Conservation (phyloP, 495 filamentous ascomycete genomes). For the Penicillium canariense region DNA sequence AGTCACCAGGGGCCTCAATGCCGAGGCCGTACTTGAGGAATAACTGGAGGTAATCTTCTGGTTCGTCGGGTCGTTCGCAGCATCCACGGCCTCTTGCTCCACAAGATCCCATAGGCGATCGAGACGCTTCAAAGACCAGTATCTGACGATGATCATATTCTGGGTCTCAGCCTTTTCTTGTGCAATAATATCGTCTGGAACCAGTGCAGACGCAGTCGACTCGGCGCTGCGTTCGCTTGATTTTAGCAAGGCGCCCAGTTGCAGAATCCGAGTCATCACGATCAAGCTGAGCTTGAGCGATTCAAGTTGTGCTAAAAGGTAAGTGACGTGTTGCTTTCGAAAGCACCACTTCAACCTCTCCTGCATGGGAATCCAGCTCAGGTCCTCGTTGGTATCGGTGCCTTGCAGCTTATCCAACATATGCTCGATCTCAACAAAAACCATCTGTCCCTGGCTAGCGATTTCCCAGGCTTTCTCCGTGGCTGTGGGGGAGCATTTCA, state of each 20-base stretch:
- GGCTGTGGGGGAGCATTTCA: slow-evolving; percentile 30
- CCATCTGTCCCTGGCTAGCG: slow-evolving; percentile 35
- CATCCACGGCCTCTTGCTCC: slow-evolving; percentile 35
- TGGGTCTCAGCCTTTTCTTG: slow-evolving; percentile 46
- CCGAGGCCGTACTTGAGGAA: slow-evolving; percentile 12
- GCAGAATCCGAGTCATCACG: slow-evolving; percentile 41
- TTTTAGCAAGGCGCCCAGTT: slow-evolving; percentile 34
- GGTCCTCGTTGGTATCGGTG: slow-evolving; percentile 31
- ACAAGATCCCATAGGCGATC: slow-evolving; percentile 40
- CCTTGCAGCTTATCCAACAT: slow-evolving; percentile 43
- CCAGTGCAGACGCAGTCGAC: background rate
- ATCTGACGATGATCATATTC: slow-evolving; percentile 48
- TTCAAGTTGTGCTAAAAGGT: slow-evolving; percentile 45
- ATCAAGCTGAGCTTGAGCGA: slow-evolving; percentile 45
- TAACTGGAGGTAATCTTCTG: slow-evolving; percentile 26
- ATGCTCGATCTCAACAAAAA: slow-evolving; percentile 45
- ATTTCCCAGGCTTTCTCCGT: slow-evolving; percentile 43
- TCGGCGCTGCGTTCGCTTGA: background rate
- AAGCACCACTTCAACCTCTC: slow-evolving; percentile 46
- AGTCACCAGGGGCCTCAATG: slow-evolving; percentile 12
- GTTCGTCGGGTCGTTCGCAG: slow-evolving; percentile 26
- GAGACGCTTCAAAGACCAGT: slow-evolving; percentile 43
- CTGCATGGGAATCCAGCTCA: slow-evolving; percentile 31
- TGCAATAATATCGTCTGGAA: slow-evolving; percentile 30
- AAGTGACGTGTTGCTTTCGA: slow-evolving; percentile 43